Evolutionary conservation across 371 early-diverging fungal genomes (phyloP).

Genomic region (Paramicrosporidium saccamoebae): DNA sequence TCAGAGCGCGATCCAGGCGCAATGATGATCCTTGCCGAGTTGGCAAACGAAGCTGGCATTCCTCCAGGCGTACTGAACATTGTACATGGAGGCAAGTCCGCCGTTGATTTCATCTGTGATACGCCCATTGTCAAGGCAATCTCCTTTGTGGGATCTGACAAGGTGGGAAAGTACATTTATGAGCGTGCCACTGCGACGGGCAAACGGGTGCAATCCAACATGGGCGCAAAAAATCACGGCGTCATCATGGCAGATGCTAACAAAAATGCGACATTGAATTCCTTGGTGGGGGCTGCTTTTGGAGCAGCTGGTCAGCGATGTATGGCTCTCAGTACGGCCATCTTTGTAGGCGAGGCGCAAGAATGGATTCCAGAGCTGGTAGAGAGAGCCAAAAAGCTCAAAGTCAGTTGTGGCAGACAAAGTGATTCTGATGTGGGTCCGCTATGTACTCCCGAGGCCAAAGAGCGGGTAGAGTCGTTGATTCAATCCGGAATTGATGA

Average conservation of each 20-base stretch:
- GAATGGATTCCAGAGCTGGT: conserved; percentile 67
- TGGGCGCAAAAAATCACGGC: conserved; percentile 93
- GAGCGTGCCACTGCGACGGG: conserved; percentile 56
- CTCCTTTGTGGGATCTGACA: conserved; percentile 74
- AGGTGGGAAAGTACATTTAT: conserved; percentile 58
- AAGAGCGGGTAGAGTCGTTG: conserved; percentile 33
- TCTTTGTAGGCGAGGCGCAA: conserved; percentile 59
- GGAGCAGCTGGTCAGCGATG: conserved; percentile 89
- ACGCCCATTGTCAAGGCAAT: conserved; percentile 60
- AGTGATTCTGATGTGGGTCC: conserved; percentile 65
- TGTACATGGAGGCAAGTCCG: conserved; percentile 57
- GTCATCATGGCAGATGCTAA: conserved; percentile 70
- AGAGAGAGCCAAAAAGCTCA: conserved; percentile 45
- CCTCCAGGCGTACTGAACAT: conserved; percentile 77
- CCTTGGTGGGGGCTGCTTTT: conserved; percentile 72
- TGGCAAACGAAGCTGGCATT: conserved; percentile 66
- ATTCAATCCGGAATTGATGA: conserved; percentile 51
- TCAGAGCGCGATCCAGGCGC: conserved; percentile 83
- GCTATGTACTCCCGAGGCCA: conserved; percentile 43
- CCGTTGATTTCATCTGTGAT: conserved; percentile 71
- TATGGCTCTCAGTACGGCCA: conserved; percentile 64
- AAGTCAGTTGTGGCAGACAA: conserved; percentile 58
- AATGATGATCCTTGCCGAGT: conserved; percentile 60
- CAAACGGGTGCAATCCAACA: conserved; percentile 82
- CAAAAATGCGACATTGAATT: conserved; percentile 54